These are phyloP conservation scores for Hysterangium stoloniferum DNA, from an alignment of 768 basidiomycete species.

Conservation along the genomic window DNA sequence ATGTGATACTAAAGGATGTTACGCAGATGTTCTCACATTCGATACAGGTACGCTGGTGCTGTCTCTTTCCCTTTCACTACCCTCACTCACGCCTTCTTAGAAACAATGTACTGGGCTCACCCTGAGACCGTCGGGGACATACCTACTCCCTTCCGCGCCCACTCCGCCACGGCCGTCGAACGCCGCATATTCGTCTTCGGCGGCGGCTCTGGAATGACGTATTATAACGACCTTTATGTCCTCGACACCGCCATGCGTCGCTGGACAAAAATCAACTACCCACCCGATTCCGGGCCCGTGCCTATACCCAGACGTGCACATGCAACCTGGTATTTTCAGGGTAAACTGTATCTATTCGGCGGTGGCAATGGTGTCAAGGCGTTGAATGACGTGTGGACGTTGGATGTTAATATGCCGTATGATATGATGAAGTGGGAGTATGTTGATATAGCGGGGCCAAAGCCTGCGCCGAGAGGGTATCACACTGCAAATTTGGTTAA, in stretches of 20 bases:
- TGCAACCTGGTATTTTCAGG: slow-evolving; percentile 65
- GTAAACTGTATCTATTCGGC: slow-evolving; percentile 80
- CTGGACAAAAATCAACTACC: slow-evolving; percentile 38
- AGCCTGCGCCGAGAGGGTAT: slow-evolving; percentile 70
- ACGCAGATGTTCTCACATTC: slow-evolving; percentile 74
- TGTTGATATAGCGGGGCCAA: slow-evolving; percentile 43
- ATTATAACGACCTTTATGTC: slow-evolving; percentile 78
- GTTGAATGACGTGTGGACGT: slow-evolving; percentile 82
- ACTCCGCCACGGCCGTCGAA: slow-evolving; percentile 79
- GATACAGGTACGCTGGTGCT: slow-evolving; percentile 55
- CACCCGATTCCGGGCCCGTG: slow-evolving; percentile 8
- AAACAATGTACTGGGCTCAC: slow-evolving; percentile 85
- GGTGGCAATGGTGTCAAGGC: slow-evolving; percentile 93
- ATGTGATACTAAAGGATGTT: slow-evolving; percentile 71
- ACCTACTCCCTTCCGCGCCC: slow-evolving; percentile 80
- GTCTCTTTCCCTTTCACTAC: background rate
- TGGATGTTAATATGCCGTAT: slow-evolving; percentile 50
- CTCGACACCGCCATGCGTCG: slow-evolving; percentile 69
- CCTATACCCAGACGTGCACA: slow-evolving; percentile 78
- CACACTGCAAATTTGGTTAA: slow-evolving; percentile 86
- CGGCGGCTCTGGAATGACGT: slow-evolving; percentile 75
- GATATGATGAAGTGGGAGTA: slow-evolving; percentile 50
- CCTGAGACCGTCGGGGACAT: slow-evolving; percentile 70
- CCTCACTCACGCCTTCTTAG: slow-evolving; percentile 27
- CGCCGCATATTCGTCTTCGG: slow-evolving; percentile 77